Conservation (phyloP, 177 flowering plant genomes). For the Vitis hybrid region DNA sequence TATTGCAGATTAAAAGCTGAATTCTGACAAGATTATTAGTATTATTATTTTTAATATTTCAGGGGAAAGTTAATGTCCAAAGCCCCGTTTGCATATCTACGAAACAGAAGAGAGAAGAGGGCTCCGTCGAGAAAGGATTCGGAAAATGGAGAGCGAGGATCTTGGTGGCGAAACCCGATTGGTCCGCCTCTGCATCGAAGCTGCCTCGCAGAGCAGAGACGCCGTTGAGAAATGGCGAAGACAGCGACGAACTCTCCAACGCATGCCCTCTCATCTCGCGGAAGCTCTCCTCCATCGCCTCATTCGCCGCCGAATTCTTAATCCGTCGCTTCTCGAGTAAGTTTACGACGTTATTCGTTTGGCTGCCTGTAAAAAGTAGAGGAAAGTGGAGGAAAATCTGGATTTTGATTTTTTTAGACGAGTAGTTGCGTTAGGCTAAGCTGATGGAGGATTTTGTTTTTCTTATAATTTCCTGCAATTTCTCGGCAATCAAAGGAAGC, state of each 20-base stretch:
- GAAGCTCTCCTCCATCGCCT: conserved; percentile 71
- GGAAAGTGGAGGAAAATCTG: not conserved
- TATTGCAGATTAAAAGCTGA: too few relatives aligned
- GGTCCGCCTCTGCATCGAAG: conserved; percentile 63
- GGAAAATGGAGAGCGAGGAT: conserved; percentile 10
- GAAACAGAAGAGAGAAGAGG: too few relatives aligned
- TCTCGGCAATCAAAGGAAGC: too few relatives aligned
- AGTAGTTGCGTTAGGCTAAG: not conserved
- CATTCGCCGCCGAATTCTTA: conserved; percentile 68
- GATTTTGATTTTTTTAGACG: not conserved
- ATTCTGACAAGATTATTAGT: too few relatives aligned
- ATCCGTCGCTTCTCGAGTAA: conserved; percentile 87
- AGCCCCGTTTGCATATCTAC: too few relatives aligned
- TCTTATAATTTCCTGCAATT: too few relatives aligned
- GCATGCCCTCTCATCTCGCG: conserved; percentile 74
- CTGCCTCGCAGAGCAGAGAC: conserved; percentile 55
- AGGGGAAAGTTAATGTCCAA: too few relatives aligned
- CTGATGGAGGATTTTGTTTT: too few relatives aligned
- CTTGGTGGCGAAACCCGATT: conserved; percentile 30
- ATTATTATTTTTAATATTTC: too few relatives aligned
- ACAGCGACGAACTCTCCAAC: conserved; percentile 79
- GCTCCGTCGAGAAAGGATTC: not conserved
- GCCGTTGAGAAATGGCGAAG: conserved; percentile 77
- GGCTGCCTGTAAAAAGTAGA: not conserved
- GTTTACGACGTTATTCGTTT: not conserved